Conservation (phyloP, 1,284 basidiomycete species). For the Inonotus obliquus region DNA sequence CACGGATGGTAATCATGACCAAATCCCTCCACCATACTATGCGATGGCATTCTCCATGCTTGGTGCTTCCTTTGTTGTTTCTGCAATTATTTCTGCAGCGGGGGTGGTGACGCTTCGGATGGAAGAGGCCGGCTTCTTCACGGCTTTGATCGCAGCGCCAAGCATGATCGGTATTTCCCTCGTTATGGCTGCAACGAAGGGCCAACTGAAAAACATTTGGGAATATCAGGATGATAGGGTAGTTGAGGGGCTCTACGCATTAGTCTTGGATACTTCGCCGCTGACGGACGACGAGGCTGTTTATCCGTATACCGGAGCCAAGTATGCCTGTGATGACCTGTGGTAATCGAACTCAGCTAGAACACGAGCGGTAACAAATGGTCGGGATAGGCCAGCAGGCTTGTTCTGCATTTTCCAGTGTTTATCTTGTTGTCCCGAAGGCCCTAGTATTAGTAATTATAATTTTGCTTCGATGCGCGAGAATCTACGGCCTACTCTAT, state of each 20-base stretch:
- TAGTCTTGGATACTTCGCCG: neutral
- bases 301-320: too few relatives aligned
- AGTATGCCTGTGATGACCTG: too few relatives aligned
- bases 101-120: neutral
- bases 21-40: neutral
- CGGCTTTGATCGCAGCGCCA: neutral
- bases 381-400: too few relatives aligned
- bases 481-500: too few relatives aligned
- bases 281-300: neutral
- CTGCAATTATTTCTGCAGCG: neutral
- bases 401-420: too few relatives aligned
- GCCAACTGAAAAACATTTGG: constrained; percentile 84
- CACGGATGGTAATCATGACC: neutral
- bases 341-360: too few relatives aligned
- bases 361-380: too few relatives aligned
- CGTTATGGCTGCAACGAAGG: neutral
- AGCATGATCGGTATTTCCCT: neutral
- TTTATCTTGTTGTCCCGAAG: too few relatives aligned
- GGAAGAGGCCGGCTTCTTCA: neutral
- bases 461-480: too few relatives aligned
- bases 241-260: constrained; percentile 42
- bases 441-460: too few relatives aligned
- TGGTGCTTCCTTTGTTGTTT: neutral
- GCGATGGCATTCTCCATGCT: neutral
- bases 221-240: constrained; percentile 88